These are phyloP conservation scores for Candida hispaniensis DNA, from an alignment of 805 yeast genomes.

Conservation along the genomic window DNA sequence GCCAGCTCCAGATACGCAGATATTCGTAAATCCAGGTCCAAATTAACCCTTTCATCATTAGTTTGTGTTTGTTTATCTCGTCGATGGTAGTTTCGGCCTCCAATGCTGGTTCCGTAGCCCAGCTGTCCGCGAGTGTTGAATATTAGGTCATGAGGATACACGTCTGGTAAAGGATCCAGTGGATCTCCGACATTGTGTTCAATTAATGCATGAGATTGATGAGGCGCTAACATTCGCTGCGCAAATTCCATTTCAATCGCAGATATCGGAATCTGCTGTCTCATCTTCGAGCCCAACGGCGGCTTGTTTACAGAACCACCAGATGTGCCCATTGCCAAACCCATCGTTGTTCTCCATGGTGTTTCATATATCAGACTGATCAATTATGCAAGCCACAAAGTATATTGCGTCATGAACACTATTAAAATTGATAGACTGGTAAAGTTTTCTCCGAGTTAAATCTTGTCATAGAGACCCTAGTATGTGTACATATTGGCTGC, in stretches of 20 bases:
- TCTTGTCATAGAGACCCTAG: too few relatives aligned
- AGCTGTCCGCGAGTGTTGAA: slow-evolving; percentile 13
- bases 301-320: too few relatives aligned
- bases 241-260: slow-evolving; percentile 15
- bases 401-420: slow-evolving; percentile 15
- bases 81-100: slow-evolving; percentile 13
- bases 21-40: slow-evolving; percentile 15
- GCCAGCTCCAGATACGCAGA: slow-evolving; percentile 15
- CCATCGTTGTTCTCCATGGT: slow-evolving; percentile 16
- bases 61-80: slow-evolving; percentile 15
- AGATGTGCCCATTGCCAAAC: too few relatives aligned
- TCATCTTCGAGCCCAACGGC: too few relatives aligned
- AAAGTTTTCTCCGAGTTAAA: too few relatives aligned
- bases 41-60: slow-evolving; percentile 15
- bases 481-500: too few relatives aligned
- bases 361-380: slow-evolving; percentile 8
- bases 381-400: slow-evolving; percentile 15
- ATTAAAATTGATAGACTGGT: too few relatives aligned
- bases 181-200: slow-evolving; percentile 12
- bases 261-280: too few relatives aligned
- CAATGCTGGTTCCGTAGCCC: slow-evolving; percentile 6
- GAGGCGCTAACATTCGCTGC: slow-evolving; percentile 14
- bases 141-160: slow-evolving; percentile 11
- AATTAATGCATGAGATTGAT: slow-evolving; percentile 11
- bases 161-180: slow-evolving; percentile 11